Conservation (phyloP, 2,329 filamentous ascomycete genomes). For the Camillea tinctor region DNA sequence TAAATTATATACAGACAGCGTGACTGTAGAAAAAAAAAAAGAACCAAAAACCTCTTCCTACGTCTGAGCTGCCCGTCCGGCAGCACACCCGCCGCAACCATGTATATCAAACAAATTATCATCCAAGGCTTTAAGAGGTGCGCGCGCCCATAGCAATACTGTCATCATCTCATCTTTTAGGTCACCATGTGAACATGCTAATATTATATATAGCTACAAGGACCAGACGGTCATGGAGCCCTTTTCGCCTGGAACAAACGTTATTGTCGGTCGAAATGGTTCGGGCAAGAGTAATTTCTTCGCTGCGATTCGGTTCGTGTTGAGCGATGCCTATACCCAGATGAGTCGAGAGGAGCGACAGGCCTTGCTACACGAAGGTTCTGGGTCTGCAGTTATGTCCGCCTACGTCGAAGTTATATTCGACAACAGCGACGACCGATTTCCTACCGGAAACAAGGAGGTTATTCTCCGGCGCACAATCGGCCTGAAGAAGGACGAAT, state of each 20-base stretch:
- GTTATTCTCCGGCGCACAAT: constrained; percentile 91
- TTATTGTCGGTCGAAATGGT: constrained; percentile 98
- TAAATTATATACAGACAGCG: constrained; percentile 7
- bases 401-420: constrained; percentile 99
- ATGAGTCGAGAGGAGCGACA: constrained; percentile 95
- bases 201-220: constrained; percentile 75
- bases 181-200: constrained; percentile 25
- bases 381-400: constrained; percentile 95
- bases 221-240: constrained; percentile 98
- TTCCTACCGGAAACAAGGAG: constrained; percentile 89
- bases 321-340: constrained; percentile 95
- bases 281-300: constrained; percentile 99
- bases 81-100: constrained; percentile 45
- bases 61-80: constrained; percentile 34
- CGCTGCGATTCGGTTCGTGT: constrained; percentile 95
- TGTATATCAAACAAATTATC: constrained; percentile 99
- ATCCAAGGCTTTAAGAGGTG: constrained; percentile 99
- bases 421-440: constrained; percentile 94
- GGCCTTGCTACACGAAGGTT: constrained; percentile 94
- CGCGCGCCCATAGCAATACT: constrained; percentile 21
- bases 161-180: neutral
- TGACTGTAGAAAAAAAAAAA: constrained; percentile 26
- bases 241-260: constrained; percentile 95
- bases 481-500: constrained; percentile 97
- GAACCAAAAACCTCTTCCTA: too few species aligned